Conservation (phyloP, 192 early-diverging fungal species). For the Chytriomyces confervae region DNA sequence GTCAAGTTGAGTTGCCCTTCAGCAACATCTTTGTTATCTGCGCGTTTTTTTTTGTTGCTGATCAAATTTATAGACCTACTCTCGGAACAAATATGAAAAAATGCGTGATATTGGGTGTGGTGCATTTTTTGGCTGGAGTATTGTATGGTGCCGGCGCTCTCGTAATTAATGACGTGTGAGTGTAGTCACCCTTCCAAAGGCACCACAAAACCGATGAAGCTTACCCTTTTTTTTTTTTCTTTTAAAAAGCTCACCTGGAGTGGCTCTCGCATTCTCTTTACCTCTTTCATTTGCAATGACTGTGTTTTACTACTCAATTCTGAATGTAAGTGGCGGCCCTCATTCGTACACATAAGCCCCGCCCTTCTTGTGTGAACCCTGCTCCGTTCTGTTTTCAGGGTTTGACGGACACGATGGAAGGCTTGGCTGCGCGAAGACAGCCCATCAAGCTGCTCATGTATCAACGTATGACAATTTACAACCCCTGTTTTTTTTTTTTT, state of each 20-base stretch:
- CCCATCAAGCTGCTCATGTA: conserved; percentile 93
- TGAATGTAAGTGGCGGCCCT: conserved; percentile 59
- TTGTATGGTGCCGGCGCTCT: conserved; percentile 85
- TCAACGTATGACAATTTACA: conserved; percentile 50
- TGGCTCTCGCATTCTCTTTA: conserved; percentile 80
- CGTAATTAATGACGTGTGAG: conserved; percentile 63
- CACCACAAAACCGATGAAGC: no score
- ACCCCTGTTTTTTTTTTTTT: neutral
- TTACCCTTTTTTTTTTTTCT: neutral
- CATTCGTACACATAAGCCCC: neutral
- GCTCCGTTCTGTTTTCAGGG: conserved; percentile 26
- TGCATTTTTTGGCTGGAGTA: conserved; percentile 88
- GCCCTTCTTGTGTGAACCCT: neutral
- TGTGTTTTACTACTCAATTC: conserved; percentile 92
- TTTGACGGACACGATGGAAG: conserved; percentile 75
- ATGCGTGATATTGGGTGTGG: conserved; percentile 73
- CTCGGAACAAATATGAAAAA: conserved; percentile 90
- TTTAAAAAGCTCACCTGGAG: conserved; percentile 51
- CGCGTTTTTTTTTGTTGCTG: no score
- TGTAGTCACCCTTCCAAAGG: neutral
- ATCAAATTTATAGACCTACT: conserved; percentile 64
- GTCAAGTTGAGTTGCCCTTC: conserved; percentile 68
- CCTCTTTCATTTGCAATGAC: conserved; percentile 91
- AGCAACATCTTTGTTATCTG: no score
- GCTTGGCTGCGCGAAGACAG: conserved; percentile 81